Evolutionary conservation across 805 yeast genomes (phyloP).

Genomic region (Ogataea parapolymorpha): DNA sequence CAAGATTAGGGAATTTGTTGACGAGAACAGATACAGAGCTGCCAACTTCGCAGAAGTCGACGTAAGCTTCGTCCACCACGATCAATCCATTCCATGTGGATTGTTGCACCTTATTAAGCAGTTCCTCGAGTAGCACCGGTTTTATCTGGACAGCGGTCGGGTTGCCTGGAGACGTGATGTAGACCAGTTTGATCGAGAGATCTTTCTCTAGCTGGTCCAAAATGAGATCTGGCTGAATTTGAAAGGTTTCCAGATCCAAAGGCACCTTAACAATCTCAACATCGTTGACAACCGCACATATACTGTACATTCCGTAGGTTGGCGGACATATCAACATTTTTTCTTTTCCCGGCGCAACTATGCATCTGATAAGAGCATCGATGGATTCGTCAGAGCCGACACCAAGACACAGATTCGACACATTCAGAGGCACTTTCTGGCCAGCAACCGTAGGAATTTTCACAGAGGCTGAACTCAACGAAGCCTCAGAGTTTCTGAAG

Average conservation of each 20-base stretch:
- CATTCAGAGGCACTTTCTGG: constrained; percentile 21
- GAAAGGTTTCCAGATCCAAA: constrained; percentile 61
- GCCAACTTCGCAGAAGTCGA: constrained; percentile 73
- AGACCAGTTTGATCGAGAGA: constrained; percentile 64
- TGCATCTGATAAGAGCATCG: constrained; percentile 81
- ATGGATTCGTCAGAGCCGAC: constrained; percentile 98
- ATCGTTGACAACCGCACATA: constrained; percentile 88
- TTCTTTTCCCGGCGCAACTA: constrained; percentile 78
- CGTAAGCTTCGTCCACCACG: constrained; percentile 91
- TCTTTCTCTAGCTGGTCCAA: constrained; percentile 52
- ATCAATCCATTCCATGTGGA: constrained; percentile 69
- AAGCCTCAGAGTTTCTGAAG: constrained; percentile 59
- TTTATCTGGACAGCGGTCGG: constrained; percentile 78
- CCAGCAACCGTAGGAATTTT: constrained; percentile 20
- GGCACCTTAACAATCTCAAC: constrained; percentile 75
- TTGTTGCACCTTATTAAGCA: constrained; percentile 39
- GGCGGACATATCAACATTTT: constrained; percentile 88
- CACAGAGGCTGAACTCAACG: constrained; percentile 20
- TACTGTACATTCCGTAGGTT: constrained; percentile 95
- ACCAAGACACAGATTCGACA: constrained; percentile 82
- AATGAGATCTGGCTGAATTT: constrained; percentile 56
- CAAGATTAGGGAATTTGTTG: constrained; percentile 75
- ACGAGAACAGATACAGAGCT: constrained; percentile 77
- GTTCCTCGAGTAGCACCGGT: constrained; percentile 43
- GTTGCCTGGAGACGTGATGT: constrained; percentile 94